Evolutionary conservation across 768 basidiomycete species (phyloP).

Genomic region (Amanita rubescens): DNA sequence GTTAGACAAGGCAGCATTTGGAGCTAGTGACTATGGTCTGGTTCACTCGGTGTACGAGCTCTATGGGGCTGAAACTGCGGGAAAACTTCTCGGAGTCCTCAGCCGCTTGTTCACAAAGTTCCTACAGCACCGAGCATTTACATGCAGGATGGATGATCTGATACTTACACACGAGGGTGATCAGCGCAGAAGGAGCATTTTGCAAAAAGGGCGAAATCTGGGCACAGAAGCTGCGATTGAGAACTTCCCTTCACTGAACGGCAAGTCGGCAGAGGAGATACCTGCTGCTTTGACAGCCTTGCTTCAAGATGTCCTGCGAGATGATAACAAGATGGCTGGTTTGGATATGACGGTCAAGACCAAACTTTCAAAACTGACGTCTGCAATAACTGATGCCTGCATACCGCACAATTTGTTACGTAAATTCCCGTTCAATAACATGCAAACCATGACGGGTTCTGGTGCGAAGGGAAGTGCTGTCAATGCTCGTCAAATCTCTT

Average conservation of each 20-base stretch:
- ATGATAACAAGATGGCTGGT: constrained; percentile 96
- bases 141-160: constrained; percentile 98
- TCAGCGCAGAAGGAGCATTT: constrained; percentile 52
- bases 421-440: constrained; percentile 96
- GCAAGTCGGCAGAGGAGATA: constrained; percentile 44
- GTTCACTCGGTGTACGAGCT: constrained; percentile 96
- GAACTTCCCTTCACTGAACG: constrained; percentile 72
- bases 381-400: constrained; percentile 81
- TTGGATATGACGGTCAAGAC: constrained; percentile 90
- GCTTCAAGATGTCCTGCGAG: constrained; percentile 87
- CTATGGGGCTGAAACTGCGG: constrained; percentile 85
- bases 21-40: constrained; percentile 91
- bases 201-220: constrained; percentile 58
- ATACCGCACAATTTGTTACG: constrained; percentile 84
- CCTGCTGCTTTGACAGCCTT: constrained; percentile 52
- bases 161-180: constrained; percentile 83
- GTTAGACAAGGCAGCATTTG: constrained; percentile 95
- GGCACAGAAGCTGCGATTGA: constrained; percentile 88
- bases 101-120: constrained; percentile 96
- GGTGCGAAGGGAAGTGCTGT: constrained; percentile 98
- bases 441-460: constrained; percentile 98
- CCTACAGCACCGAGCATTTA: constrained; percentile 93
- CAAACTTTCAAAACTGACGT: constrained; percentile 79
- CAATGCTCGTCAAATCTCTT: constrained; percentile 98
- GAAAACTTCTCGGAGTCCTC: constrained; percentile 86